Evolutionary conservation across 1,284 basidiomycete species (phyloP).

Genomic region (Puccinia triticina): DNA sequence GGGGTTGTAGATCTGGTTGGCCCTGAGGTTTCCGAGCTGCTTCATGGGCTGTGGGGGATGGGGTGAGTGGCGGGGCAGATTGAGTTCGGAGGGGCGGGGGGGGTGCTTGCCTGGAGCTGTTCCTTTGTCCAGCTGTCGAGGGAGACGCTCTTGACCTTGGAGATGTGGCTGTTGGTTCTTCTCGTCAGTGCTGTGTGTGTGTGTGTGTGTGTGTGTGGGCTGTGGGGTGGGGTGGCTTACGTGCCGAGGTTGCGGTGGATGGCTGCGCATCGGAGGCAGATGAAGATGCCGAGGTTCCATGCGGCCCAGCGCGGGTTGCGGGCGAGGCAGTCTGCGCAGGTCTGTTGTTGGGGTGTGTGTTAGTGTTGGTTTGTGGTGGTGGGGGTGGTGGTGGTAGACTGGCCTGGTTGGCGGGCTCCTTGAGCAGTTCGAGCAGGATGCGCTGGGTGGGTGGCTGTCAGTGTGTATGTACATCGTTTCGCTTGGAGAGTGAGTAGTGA

Average conservation of each 20-base stretch:
- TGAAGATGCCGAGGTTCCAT: conserved; percentile 59
- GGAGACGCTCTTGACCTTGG: background rate
- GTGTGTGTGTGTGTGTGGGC: too few relatives aligned
- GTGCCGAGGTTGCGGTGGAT: conserved; percentile 61
- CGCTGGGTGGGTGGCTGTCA: background rate
- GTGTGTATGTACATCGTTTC: too few relatives aligned
- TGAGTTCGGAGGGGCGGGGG: background rate
- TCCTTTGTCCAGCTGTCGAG: background rate
- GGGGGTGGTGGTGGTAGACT: background rate
- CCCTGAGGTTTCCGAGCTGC: conserved; percentile 58
- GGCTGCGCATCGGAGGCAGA: conserved; percentile 57
- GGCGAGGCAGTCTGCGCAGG: conserved; percentile 58
- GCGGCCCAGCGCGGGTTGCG: conserved; percentile 58
- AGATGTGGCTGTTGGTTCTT: background rate
- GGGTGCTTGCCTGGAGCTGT: background rate
- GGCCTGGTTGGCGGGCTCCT: conserved; percentile 41
- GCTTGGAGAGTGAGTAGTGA: background rate
- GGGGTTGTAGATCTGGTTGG: conserved; percentile 58
- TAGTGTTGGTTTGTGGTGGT: too few relatives aligned
- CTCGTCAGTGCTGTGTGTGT: background rate
- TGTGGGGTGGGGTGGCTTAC: background rate
- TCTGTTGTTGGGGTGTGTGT: conserved; percentile 53
- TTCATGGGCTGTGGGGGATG: conserved; percentile 56
- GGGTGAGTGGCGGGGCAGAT: too few relatives aligned
- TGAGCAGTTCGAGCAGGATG: conserved; percentile 34